A percentile compares a stretch with the other conserved stretches of the same genome.
phyloP scores from a whole-genome alignment of 805 yeast species.

The Candida golubevii region DNA sequence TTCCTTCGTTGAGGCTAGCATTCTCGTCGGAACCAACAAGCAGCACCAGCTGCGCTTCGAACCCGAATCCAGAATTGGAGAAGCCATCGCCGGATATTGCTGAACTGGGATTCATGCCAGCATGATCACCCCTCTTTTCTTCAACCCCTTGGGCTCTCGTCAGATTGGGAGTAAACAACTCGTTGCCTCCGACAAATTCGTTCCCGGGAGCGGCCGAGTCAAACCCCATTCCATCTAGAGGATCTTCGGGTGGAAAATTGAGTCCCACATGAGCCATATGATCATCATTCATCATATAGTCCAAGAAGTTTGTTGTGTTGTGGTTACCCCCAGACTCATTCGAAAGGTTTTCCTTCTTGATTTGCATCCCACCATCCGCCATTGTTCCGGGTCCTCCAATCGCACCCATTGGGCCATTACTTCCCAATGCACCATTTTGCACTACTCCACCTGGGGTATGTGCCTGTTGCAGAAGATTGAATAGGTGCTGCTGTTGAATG shows the following conservation, averaged over 20 bases:
- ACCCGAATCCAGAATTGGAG: constrained; percentile 3
- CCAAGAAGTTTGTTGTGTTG: constrained; percentile 3
- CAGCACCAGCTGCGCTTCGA: constrained; percentile 1
- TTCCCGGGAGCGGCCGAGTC: not conserved
- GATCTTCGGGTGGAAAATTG: constrained; percentile 1
- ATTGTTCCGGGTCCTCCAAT: not conserved
- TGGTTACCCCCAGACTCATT: constrained; percentile 1
- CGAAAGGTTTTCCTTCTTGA: constrained; percentile 1
- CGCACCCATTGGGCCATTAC: not conserved
- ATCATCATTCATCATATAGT: constrained; percentile 3
- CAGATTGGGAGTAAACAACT: not conserved
- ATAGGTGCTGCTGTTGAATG: constrained; percentile 6
- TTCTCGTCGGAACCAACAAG: constrained; percentile 2
- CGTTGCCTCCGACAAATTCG: constrained; percentile 1
- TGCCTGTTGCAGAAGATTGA: not conserved
- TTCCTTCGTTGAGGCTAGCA: not conserved
- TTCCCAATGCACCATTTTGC: no score
- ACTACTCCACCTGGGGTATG: not conserved
- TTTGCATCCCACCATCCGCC: not conserved
- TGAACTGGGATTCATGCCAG: constrained; percentile 7
- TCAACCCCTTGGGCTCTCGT: not conserved
- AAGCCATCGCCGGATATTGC: constrained; percentile 2
- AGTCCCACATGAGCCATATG: constrained; percentile 1
- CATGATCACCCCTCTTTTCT: constrained; percentile 7
- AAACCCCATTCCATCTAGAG: constrained; percentile 5